These are phyloP conservation scores for Brasenia schreberi DNA, from an alignment of 164 flowering plant species.

Conservation along the genomic window DNA sequence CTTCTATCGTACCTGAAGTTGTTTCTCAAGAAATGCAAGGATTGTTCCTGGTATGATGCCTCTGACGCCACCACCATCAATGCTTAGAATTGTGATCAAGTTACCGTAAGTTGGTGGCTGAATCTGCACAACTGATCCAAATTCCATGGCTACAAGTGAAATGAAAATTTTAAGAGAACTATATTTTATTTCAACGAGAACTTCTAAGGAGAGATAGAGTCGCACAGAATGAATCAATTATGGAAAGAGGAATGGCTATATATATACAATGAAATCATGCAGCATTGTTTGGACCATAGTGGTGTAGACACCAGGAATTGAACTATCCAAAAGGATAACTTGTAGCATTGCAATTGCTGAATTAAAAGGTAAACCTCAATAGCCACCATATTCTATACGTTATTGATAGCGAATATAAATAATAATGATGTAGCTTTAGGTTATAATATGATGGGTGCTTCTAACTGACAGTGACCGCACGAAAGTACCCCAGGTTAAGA, in stretches of 20 bases:
- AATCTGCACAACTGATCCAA: neutral
- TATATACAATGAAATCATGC: neutral
- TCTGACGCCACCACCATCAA: conserved; percentile 31
- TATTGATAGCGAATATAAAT: too few species aligned
- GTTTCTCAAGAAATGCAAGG: conserved; percentile 18
- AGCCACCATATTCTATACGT: too few species aligned
- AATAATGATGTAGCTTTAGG: neutral
- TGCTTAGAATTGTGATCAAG: conserved; percentile 24
- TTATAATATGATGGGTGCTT: neutral
- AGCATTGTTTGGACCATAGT: neutral
- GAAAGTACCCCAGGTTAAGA: neutral
- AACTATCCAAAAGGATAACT: neutral
- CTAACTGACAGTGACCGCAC: neutral
- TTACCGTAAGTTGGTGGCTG: conserved; percentile 21
- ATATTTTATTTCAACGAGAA: too few species aligned
- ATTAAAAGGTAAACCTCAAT: too few species aligned
- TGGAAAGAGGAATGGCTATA: neutral
- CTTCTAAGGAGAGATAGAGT: neutral
- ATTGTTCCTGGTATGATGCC: conserved; percentile 26
- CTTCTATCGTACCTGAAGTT: conserved; percentile 16
- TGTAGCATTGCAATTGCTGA: neutral
- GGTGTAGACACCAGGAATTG: neutral
- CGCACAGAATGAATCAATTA: neutral
- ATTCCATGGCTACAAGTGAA: neutral
- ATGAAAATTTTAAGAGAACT: neutral